Conservation (phyloP, 129 eudicot genomes). For the Flaveria robusta region DNA sequence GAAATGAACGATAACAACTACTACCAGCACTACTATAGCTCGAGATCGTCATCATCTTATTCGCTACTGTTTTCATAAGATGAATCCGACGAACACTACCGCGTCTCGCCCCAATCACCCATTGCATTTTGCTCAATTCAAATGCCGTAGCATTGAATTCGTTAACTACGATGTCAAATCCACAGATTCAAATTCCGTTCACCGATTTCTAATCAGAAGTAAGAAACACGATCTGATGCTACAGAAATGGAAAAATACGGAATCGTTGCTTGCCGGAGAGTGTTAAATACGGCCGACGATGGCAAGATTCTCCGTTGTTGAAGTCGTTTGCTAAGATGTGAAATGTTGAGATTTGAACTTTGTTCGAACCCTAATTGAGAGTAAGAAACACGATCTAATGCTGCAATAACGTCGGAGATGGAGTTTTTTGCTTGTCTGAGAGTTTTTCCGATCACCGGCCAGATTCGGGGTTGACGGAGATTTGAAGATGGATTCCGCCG, state of each 20-base stretch:
- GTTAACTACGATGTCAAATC: slow-evolving; percentile 24
- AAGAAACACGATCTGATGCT: slow-evolving; percentile 1
- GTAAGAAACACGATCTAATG: background rate
- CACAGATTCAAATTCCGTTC: background rate
- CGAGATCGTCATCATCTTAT: slow-evolving; percentile 16
- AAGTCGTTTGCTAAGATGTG: background rate
- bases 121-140: slow-evolving; percentile 41
- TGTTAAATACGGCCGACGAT: background rate
- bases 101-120: slow-evolving; percentile 37
- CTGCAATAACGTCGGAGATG: background rate
- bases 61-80: slow-evolving; percentile 11
- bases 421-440: background rate
- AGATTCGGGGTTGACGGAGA: background rate
- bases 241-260: background rate
- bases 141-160: slow-evolving; percentile 21
- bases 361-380: background rate
- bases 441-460: background rate
- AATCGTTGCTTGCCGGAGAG: slow-evolving; percentile 10
- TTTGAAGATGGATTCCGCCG: slow-evolving; percentile 10
- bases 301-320: slow-evolving; percentile 1
- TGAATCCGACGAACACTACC: slow-evolving; percentile 34
- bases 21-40: slow-evolving; percentile 5
- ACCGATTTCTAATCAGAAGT: background rate
- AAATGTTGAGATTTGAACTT: background rate
- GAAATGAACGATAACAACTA: background rate